A percentile compares a stretch with the other conserved stretches of the same genome.
Evolutionary conservation across 805 yeast species (phyloP).

Genomic region (Saccharomyces mikatae): DNA sequence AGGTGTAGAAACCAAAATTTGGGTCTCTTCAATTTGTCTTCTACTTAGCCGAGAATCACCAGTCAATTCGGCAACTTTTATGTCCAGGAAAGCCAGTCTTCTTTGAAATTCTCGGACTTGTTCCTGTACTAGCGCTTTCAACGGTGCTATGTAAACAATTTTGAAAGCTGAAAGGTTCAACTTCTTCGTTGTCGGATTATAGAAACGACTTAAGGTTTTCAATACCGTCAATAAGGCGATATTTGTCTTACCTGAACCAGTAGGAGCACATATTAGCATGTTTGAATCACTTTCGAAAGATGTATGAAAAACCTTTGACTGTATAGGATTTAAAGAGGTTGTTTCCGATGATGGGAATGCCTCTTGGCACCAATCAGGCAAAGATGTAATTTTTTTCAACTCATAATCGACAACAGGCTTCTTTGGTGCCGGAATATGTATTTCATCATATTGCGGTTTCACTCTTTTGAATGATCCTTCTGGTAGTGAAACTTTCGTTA

Average conservation of each 20-base stretch:
- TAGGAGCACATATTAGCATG: slow-evolving; percentile 86
- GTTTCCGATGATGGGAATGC: slow-evolving; percentile 70
- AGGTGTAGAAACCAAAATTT: slow-evolving; percentile 84
- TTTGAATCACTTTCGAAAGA: slow-evolving; percentile 70
- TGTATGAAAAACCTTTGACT: slow-evolving; percentile 70
- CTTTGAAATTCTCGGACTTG: slow-evolving; percentile 81
- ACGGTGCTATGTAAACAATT: slow-evolving; percentile 83
- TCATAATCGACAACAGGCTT: slow-evolving; percentile 35
- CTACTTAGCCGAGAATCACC: slow-evolving; percentile 79
- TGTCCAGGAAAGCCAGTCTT: slow-evolving; percentile 54
- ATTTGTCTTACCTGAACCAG: slow-evolving; percentile 98
- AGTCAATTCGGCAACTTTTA: slow-evolving; percentile 75
- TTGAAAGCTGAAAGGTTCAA: slow-evolving; percentile 52
- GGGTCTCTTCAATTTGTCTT: slow-evolving; percentile 69
- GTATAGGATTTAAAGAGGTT: slow-evolving; percentile 65
- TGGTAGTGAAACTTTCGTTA: slow-evolving; percentile 65
- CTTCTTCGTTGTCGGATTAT: slow-evolving; percentile 40
- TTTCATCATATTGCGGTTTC: slow-evolving; percentile 73
- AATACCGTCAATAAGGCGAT: slow-evolving; percentile 83
- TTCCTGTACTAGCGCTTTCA: slow-evolving; percentile 92
- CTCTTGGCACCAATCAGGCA: slow-evolving; percentile 77
- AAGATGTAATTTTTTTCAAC: slow-evolving; percentile 47
- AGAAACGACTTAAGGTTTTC: slow-evolving; percentile 47
- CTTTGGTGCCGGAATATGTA: slow-evolving; percentile 82
- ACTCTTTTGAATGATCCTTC: slow-evolving; percentile 73